Evolutionary conservation across 140 eudicot genomes (phyloP).

Genomic region (Stevia rebaudiana): DNA sequence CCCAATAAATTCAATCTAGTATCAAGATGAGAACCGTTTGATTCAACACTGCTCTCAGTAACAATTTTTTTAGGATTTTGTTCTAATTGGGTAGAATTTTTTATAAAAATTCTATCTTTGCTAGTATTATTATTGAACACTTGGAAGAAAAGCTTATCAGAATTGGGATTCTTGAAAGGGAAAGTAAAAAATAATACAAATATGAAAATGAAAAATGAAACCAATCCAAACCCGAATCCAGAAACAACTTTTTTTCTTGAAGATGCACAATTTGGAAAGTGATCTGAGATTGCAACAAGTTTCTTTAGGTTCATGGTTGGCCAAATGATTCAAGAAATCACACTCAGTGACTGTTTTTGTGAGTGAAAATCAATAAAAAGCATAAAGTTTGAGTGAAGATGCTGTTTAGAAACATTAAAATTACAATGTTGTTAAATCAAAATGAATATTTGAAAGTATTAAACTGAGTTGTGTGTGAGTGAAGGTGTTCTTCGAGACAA

Average conservation of each 20-base stretch:
- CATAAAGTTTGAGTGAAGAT: constrained; percentile 6
- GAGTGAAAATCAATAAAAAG: constrained; percentile 14
- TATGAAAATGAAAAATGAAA: constrained; percentile 36
- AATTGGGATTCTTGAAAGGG: constrained; percentile 42
- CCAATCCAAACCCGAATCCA: constrained; percentile 48
- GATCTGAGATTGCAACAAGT: constrained; percentile 39
- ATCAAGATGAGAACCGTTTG: constrained; percentile 22
- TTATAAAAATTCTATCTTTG: constrained; percentile 25
- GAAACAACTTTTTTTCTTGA: constrained; percentile 54
- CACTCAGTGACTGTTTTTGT: constrained; percentile 9
- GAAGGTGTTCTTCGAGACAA: constrained; percentile 30
- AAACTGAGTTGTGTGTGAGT: constrained; percentile 24
- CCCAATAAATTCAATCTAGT: constrained; percentile 14
- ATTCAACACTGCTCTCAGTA: constrained; percentile 13
- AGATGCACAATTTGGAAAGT: constrained; percentile 39
- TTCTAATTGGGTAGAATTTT: constrained; percentile 23
- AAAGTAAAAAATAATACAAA: constrained; percentile 37
- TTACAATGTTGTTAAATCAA: constrained; percentile 6
- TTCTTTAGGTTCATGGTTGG: constrained; percentile 35
- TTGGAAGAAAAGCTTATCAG: constrained; percentile 39
- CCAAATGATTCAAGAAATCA: constrained; percentile 8
- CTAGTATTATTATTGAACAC: constrained; percentile 32
- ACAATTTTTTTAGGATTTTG: constrained; percentile 21
- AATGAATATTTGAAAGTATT: constrained; percentile 14
- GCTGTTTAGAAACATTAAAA: background rate